Percentiles rank a stretch among this genome's conserved stretches.
Conservation (phyloP, 2,329 filamentous ascomycete species). For the Penicillium sp. region DNA sequence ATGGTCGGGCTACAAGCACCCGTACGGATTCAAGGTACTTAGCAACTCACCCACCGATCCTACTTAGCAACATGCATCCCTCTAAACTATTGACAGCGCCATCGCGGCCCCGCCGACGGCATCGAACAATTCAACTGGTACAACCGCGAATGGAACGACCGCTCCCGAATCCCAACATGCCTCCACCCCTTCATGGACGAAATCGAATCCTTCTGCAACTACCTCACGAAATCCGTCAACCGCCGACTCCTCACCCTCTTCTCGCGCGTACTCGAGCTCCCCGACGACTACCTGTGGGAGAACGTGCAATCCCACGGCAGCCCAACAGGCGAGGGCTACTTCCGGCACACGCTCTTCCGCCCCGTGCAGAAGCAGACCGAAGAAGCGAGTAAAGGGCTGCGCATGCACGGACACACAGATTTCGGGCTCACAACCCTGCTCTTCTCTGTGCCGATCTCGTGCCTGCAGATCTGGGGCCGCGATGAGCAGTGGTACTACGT, state of each 20-base stretch:
- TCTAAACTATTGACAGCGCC: slow-evolving; percentile 37
- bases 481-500: slow-evolving; percentile 55
- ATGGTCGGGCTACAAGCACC: slow-evolving; percentile 58
- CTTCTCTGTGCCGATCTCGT: slow-evolving; percentile 54
- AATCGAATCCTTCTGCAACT: slow-evolving; percentile 53
- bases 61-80: background rate
- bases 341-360: slow-evolving; percentile 53
- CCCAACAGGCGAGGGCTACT: slow-evolving; percentile 52
- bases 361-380: slow-evolving; percentile 40
- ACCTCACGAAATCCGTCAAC: slow-evolving; percentile 56
- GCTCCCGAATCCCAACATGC: slow-evolving; percentile 50
- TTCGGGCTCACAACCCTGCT: slow-evolving; percentile 54
- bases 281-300: slow-evolving; percentile 52
- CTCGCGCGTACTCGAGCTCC: slow-evolving; percentile 51
- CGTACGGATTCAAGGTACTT: slow-evolving; percentile 51
- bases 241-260: slow-evolving; percentile 48
- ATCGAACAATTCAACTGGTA: slow-evolving; percentile 63
- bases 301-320: slow-evolving; percentile 51
- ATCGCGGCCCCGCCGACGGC: slow-evolving; percentile 51
- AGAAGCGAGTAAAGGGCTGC: slow-evolving; percentile 42
- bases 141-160: slow-evolving; percentile 51
- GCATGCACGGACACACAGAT: slow-evolving; percentile 56
- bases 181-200: slow-evolving; percentile 57
- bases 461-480: slow-evolving; percentile 53
- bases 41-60: background rate